phyloP scores from a whole-genome alignment of 1,284 basidiomycete species.

The Tilletia indica region DNA sequence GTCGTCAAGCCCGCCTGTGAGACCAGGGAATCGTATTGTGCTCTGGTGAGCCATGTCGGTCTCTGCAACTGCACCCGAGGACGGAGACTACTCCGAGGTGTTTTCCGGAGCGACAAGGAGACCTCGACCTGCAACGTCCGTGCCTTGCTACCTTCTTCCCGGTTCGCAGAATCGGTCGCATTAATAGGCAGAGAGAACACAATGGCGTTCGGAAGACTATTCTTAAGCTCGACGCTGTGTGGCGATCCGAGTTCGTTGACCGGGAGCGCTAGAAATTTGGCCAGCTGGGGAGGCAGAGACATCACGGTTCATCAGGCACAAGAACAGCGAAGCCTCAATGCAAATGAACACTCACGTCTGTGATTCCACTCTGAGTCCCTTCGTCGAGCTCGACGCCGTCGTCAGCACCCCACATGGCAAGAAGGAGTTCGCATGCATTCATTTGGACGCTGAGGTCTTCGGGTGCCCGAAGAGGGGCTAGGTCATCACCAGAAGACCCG shows the following conservation, averaged over 20 bases:
- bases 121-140: constrained; percentile 25
- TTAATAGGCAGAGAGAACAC: constrained; percentile 27
- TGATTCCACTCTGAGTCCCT: not conserved
- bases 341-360: constrained; percentile 18
- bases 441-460: constrained; percentile 27
- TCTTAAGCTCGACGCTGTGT: constrained; percentile 23
- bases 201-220: constrained; percentile 24
- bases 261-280: constrained; percentile 29
- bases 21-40: constrained; percentile 23
- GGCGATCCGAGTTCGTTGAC: constrained; percentile 24
- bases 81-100: not conserved
- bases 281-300: constrained; percentile 19
- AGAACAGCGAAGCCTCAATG: not conserved
- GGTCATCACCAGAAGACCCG: not conserved
- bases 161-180: not conserved
- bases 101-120: constrained; percentile 23
- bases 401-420: constrained; percentile 37
- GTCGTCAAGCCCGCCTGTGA: not conserved
- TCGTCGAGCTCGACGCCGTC: constrained; percentile 32
- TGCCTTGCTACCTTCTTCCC: not conserved
- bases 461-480: constrained; percentile 25
- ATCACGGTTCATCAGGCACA: not conserved
- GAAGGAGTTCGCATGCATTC: constrained; percentile 31
- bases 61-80: not conserved
- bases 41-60: constrained; percentile 27